Evolutionary conservation across 352 stramenopile genomes (phyloP).

Genomic region (Phytophthora niederhauseri): DNA sequence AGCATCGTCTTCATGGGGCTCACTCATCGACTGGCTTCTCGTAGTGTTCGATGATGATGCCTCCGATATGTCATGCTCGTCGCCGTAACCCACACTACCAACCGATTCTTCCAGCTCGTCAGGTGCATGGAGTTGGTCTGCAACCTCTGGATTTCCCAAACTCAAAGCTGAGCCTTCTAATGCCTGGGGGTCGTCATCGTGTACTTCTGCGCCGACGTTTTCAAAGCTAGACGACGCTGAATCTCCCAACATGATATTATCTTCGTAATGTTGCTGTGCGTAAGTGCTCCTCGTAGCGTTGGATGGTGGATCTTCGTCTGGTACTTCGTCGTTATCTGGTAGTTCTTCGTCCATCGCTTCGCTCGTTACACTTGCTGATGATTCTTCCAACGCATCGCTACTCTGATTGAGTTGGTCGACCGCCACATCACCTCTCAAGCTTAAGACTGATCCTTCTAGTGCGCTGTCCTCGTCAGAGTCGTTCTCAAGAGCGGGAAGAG

Average conservation of each 20-base stretch:
- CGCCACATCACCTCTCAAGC: background rate
- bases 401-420: background rate
- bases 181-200: background rate
- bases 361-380: background rate
- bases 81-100: background rate
- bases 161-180: constrained; percentile 7
- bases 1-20: too few relatives aligned
- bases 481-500: background rate
- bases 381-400: constrained; percentile 1
- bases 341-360: background rate
- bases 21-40: too few relatives aligned
- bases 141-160: background rate
- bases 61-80: background rate
- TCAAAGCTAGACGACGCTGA: constrained; percentile 2
- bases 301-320: constrained; percentile 1
- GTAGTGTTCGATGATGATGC: background rate
- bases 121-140: background rate
- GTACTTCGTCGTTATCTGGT: background rate
- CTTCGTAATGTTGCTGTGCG: constrained; percentile 1
- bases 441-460: constrained; percentile 9
- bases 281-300: background rate
- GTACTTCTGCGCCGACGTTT: background rate
- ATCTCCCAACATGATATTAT: constrained; percentile 4
- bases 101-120: constrained; percentile 9
- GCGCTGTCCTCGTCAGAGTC: background rate